Conservation (phyloP, 2,329 filamentous ascomycete genomes). For the Pleurostoma richardsiae region DNA sequence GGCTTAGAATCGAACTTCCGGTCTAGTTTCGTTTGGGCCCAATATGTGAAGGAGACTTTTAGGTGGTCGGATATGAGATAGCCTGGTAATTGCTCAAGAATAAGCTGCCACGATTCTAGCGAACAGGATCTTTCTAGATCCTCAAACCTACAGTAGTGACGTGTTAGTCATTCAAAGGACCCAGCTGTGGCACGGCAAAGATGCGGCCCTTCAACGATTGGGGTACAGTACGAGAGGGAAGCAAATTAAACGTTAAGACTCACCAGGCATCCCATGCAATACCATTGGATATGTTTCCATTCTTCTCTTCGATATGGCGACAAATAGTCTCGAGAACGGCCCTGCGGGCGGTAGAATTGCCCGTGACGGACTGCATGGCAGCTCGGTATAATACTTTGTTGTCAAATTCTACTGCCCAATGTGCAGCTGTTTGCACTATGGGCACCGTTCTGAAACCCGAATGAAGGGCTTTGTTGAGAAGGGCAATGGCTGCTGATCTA, state of each 20-base stretch:
- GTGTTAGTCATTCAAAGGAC: background rate
- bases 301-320: no score
- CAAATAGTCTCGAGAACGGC: no score
- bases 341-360: no score
- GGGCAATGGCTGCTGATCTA: background rate
- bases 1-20: background rate
- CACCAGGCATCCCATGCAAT: no score
- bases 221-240: no score
- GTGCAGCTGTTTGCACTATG: background rate
- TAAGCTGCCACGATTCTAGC: background rate
- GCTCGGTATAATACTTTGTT: background rate
- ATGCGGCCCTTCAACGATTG: background rate
- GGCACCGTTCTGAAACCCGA: background rate
- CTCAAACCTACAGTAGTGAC: background rate
- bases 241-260: no score
- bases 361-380: background rate
- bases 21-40: background rate
- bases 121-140: background rate
- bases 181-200: background rate
- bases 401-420: background rate
- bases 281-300: no score
- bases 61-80: background rate
- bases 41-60: background rate
- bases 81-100: background rate
- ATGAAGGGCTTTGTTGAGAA: background rate